Evolutionary conservation across 257 asterid species (phyloP).

Genomic region (Solanum verrucosum): DNA sequence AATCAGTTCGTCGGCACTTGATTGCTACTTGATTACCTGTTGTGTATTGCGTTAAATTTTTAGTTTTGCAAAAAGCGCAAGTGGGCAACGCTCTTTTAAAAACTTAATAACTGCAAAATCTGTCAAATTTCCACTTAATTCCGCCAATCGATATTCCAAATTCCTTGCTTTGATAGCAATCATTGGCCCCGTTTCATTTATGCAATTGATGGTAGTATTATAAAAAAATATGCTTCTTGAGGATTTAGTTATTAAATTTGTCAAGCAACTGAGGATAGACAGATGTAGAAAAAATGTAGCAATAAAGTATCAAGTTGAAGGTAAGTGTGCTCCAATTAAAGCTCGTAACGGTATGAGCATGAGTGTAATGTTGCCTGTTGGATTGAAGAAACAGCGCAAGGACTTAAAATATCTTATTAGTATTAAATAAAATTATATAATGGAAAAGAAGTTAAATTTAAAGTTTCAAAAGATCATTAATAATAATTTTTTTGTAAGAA

Average conservation of each 20-base stretch:
- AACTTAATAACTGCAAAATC: no score
- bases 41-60: no score
- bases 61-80: no score
- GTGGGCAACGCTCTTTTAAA: no score
- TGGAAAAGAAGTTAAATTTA: not conserved
- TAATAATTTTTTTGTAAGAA: accelerated
- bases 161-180: not conserved
- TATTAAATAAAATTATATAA: no score
- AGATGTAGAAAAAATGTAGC: not conserved
- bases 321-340: not conserved
- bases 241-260: not conserved
- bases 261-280: not conserved
- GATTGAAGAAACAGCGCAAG: not conserved
- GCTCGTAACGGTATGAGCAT: no score
- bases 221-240: no score
- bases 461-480: no score
- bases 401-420: not conserved
- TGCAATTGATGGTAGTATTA: not conserved
- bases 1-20: no score
- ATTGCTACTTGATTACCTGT: no score
- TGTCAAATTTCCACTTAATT: no score
- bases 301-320: no score
- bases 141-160: accelerated
- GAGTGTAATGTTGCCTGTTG: not conserved
- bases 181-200: not conserved